Base-by-base conservation (phyloP, 73 alveolate species). In the Stentor roeselii region DNA sequence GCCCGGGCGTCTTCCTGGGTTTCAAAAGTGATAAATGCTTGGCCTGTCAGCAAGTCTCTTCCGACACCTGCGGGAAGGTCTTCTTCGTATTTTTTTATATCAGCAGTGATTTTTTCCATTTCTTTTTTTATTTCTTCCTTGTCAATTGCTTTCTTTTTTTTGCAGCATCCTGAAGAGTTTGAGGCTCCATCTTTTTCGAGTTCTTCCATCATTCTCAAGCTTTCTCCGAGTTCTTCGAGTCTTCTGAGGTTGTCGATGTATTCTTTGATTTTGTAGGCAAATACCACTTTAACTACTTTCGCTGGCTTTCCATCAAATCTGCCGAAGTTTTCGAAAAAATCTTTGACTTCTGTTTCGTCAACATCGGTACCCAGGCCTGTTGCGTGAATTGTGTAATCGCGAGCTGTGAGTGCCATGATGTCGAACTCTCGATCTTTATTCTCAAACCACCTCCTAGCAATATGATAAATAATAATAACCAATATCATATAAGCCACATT, bases 21-120 rank as follows among this genome's bases (percentile, higher is more conserved):
- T 0, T 76, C 75, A 76, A 76, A 76, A 36, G 84, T 76, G 1
- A 76, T 40, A 2, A 76, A 76, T n/a, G 84, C 84, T 76, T 76
- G n/a, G 14, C 84, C 84, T 21, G 39, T 76, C 0, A 39, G 74
- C 30, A 39, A 39, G 3, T 37, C 75, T 27, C 39, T 76, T 1
- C 36, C 15, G 30, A 50, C 67, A 50, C 67, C 67, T 11, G 21
- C 21, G 30, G 67, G 67, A 6, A 50, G 6, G 6, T 76, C 74
- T 76, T 76, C 38, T 1, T 37, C 84, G 39, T 36, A 76, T 37
- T 76, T 39, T 14, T 37, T 32, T 21, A 34, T 15, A n/a, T 76
- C 39, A n/a, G 27, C 75, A 6, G 32, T n/a, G 14, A 35, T 36
- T 37, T 15, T 67, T 1, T 76, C 3, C 34, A 76, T 27, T 35